Evolutionary conservation across 1,284 basidiomycete genomes (phyloP).

Genomic region (Pholiota adiposa): DNA sequence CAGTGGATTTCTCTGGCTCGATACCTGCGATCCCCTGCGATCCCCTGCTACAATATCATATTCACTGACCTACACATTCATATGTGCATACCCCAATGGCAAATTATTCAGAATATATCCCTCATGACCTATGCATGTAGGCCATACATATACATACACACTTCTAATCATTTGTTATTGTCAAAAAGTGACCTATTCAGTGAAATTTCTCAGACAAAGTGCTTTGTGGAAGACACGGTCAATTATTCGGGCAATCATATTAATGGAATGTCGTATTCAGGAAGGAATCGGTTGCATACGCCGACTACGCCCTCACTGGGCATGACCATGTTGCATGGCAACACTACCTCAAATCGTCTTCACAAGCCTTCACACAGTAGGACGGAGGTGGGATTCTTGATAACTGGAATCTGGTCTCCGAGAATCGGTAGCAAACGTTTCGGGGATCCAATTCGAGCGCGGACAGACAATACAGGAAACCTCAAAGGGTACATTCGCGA

Average conservation of each 20-base stretch:
- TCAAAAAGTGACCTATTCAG: no score
- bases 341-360: slow-evolving; percentile 8
- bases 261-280: no score
- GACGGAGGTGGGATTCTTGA: not conserved
- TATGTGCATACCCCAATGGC: not conserved
- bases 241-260: no score
- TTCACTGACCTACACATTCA: no score
- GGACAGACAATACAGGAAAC: slow-evolving; percentile 1
- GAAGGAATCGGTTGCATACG: no score
- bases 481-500: not conserved
- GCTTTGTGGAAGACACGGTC: no score
- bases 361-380: not conserved
- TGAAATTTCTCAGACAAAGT: no score
- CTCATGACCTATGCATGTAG: no score
- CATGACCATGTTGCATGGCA: slow-evolving; percentile 12
- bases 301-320: not conserved
- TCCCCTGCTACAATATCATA: no score
- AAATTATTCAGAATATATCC: not conserved
- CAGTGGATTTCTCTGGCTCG: not conserved
- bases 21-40: no score
- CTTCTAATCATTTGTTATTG: no score
- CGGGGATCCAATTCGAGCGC: not conserved
- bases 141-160: not conserved
- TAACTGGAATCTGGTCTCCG: not conserved
- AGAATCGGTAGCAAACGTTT: not conserved